Evolutionary conservation across 495 filamentous ascomycete genomes (phyloP).

Genomic region (Hapsidospora chrysogenum): DNA sequence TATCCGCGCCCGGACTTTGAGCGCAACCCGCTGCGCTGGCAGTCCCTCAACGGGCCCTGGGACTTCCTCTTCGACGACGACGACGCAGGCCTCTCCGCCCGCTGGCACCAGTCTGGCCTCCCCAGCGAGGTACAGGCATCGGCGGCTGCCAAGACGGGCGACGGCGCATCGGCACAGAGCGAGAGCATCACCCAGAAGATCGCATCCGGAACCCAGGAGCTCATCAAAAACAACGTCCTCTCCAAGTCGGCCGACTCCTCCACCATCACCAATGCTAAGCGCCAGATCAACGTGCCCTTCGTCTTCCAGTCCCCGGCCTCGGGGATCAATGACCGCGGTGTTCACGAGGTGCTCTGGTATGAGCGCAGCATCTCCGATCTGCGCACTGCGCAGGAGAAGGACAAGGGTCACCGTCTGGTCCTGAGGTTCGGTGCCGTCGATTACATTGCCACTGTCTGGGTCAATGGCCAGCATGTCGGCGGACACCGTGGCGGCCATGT

Average conservation of each 20-base stretch:
- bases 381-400: conserved; percentile 14
- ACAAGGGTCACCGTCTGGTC: conserved; percentile 23
- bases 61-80: conserved; percentile 39
- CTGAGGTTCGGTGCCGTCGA: conserved; percentile 46
- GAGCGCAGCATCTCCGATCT: conserved; percentile 31
- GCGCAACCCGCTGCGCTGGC: conserved; percentile 31
- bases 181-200: conserved; percentile 9
- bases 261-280: conserved; percentile 12
- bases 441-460: conserved; percentile 41
- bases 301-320: conserved; percentile 40
- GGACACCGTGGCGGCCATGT: conserved; percentile 41
- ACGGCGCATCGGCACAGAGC: not conserved
- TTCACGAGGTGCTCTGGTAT: conserved; percentile 45
- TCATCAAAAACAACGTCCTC: conserved; percentile 8
- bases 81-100: conserved; percentile 25
- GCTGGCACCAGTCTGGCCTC: conserved; percentile 18
- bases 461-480: conserved; percentile 33
- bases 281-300: conserved; percentile 37
- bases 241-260: not conserved
- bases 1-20: conserved; percentile 37
- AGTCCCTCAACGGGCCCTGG: conserved; percentile 37
- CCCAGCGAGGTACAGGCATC: conserved; percentile 11
- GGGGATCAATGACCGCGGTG: conserved; percentile 33
- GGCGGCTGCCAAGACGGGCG: conserved; percentile 1
- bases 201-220: conserved; percentile 11